Base-by-base conservation (phyloP, 2,329 filamentous ascomycete genomes). In the Stachybotrys chlorohalonatus region DNA sequence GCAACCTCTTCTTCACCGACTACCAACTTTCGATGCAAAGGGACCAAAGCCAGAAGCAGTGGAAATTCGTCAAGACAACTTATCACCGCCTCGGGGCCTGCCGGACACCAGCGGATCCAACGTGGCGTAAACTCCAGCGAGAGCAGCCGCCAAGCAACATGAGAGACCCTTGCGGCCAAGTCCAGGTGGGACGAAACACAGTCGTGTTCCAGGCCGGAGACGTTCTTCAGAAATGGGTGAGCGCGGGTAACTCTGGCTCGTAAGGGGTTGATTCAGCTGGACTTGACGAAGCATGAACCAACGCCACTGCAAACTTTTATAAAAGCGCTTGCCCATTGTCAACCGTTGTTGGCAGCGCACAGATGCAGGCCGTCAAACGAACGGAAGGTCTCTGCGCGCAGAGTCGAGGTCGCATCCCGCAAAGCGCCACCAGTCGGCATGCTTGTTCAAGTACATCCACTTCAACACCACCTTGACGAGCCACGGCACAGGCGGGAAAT, bases 351-450 rank as follows among this genome's bases (percentile, higher is more conserved):
- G 24, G 24, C 24, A 24, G 24, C 24, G 24, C 36, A 42, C 13
- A 3, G 9, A 42, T 13, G 36, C 13, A 42, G 9, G 36, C 36
- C 36, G 3, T n/a, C 16, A 67, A 5, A 62, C 69, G 63, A 73
- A 72, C 3, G 66, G 69, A 39, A 74, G 57, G 17, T 70, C 67
- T 54, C 65, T 61, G 11, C 66, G 69, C 24, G 59, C 59, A 16
- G 65, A 65, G 15, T 60, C 51, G 31, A 60, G 53, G 52, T 69
- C 65, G 49, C 68, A 70, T 11, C 63, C 61, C 1, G 67, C 63
- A 55, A 71, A 71, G 49, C 67, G 63, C 68, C 68, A 70, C 68
- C 68, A 69, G 45, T 65, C 64, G 54, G 68, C 66, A 52, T 70
- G 62, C 56, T 62, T 68, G 13, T 65, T 63, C 13, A 70, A 60